Conservation (phyloP, 148 eudicot species). For the Chenopodium quinoa region DNA sequence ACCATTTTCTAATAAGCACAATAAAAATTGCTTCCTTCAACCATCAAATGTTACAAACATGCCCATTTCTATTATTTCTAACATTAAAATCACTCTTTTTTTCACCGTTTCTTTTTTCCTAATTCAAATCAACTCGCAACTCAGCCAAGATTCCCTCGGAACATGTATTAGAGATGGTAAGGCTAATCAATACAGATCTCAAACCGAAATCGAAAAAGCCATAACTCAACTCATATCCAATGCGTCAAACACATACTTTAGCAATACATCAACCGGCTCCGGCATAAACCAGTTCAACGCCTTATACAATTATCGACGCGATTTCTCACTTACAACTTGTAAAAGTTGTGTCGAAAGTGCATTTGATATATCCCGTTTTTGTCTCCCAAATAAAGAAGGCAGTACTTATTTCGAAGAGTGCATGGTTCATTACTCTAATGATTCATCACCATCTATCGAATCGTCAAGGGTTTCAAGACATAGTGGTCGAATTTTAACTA, state of each 20-base stretch:
- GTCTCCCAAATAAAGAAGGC: neutral
- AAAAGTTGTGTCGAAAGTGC: neutral
- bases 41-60: too few relatives aligned
- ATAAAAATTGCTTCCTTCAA: too few relatives aligned
- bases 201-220: neutral
- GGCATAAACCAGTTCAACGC: neutral
- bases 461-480: accelerated
- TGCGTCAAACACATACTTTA: neutral
- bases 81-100: too few relatives aligned
- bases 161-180: too few relatives aligned
- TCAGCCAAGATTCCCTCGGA: too few relatives aligned
- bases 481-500: neutral
- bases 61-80: too few relatives aligned
- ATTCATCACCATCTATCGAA: neutral
- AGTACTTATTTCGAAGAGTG: neutral
- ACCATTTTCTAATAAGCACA: too few relatives aligned
- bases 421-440: neutral
- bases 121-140: too few relatives aligned
- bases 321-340: neutral
- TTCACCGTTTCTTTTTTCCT: too few relatives aligned
- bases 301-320: neutral
- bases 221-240: neutral
- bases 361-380: neutral
- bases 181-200: neutral
- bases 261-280: neutral